These are phyloP conservation scores for Paramecium primaurelia DNA, from an alignment of 73 alveolate genomes.

Conservation along the genomic window DNA sequence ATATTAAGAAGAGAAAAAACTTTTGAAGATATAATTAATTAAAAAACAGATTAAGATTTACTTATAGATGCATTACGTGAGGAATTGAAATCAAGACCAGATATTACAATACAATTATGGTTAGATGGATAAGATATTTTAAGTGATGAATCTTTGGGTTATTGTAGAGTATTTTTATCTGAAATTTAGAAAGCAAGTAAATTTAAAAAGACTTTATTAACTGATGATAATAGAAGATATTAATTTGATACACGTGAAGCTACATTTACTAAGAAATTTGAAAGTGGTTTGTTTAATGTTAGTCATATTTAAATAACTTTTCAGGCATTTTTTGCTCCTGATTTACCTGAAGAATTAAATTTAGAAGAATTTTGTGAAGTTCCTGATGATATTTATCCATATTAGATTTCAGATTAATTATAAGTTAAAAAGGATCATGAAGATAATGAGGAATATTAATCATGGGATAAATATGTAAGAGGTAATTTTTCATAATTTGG, in stretches of 20 bases:
- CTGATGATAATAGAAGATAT: slow-evolving; percentile 27
- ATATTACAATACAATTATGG: slow-evolving; percentile 54
- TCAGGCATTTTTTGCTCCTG: slow-evolving; percentile 49
- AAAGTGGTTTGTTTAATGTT: slow-evolving; percentile 47
- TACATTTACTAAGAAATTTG: slow-evolving; percentile 53
- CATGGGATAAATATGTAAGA: slow-evolving; percentile 48
- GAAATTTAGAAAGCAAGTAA: background rate
- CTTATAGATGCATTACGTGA: slow-evolving; percentile 48
- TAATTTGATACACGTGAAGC: slow-evolving; percentile 45
- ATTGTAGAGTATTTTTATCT: slow-evolving; percentile 31
- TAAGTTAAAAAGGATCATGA: slow-evolving; percentile 1
- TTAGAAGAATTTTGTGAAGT: slow-evolving; percentile 47
- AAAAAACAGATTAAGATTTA: slow-evolving; percentile 21
- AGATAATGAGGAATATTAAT: background rate
- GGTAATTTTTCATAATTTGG: slow-evolving; percentile 28
- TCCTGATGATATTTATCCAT: slow-evolving; percentile 53
- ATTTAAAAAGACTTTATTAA: background rate
- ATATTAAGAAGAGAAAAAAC: background rate
- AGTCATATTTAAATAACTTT: slow-evolving; percentile 54
- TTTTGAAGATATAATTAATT: slow-evolving; percentile 42
- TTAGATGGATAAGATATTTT: slow-evolving; percentile 55
- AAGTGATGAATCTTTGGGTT: slow-evolving; percentile 59
- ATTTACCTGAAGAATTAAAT: slow-evolving; percentile 48
- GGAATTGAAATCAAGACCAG: slow-evolving; percentile 48
- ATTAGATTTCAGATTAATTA: slow-evolving; percentile 25